Base-by-base conservation (phyloP, 2,329 filamentous ascomycete species). In the Fusarium dlaminii region DNA sequence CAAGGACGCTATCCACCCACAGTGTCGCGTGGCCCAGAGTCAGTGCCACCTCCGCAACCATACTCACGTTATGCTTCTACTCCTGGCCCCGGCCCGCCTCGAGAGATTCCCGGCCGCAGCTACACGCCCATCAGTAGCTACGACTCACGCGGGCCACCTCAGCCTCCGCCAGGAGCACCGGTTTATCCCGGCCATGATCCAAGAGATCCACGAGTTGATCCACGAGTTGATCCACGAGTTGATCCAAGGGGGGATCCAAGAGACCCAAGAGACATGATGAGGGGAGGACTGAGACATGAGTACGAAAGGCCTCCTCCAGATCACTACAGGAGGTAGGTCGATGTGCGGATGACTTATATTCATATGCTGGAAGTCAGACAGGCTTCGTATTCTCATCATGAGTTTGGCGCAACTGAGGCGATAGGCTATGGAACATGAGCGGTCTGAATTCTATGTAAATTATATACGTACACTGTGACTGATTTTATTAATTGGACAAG, bases 21-120 rank as follows among this genome's bases (percentile, higher is more conserved):
- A 8, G 77, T 78, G 10, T 82, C 84, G 6, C 81, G 86, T 59
- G 82, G 81, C 17, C 82, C 84, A 15, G 85, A 87, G 43, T 78
- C 81, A 17, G 82, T 83, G 7, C 82, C 83, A 8, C 79, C 79
- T 15, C 73, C 77, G 0, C 84, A 85, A 68, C 77, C 81, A 6
- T 88, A 87, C 71, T 73, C 82, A 27, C 83, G 85, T 12, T 87
- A 87, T 70, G 80, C 82, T 14, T 83, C 81, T 20, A 84, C 85
- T 8, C 83, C 86, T 4, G 83, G 79, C 5, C 84, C 84, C 10
- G 81, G 79, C 17, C 82, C 82, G 36, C 81, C 83, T 52, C 82
- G 85, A 48, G 83, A 86, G 15, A 81, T 83, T 24, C 82, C 83
- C 3, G 80, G 80, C 3, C 83, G 86, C 27, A 87, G 84, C 74